Evolutionary conservation across 306 rosid genomes (phyloP).

Genomic region (Cucurbita pepo): DNA sequence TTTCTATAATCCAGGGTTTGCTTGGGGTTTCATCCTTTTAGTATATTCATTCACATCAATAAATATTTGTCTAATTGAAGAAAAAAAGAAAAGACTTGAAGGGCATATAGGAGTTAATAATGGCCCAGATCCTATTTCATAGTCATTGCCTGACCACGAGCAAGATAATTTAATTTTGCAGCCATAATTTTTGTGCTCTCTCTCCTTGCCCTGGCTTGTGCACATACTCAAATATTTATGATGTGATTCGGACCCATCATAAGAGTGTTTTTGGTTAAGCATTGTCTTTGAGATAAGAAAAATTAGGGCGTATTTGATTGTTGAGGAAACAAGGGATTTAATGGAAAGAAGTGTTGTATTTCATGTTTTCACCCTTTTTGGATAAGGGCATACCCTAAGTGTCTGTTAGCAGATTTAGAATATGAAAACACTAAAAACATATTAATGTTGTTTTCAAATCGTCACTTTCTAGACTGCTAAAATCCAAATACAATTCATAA

Average conservation of each 20-base stretch:
- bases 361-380: background rate
- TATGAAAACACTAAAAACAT: too few relatives aligned
- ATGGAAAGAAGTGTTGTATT: background rate
- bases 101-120: background rate
- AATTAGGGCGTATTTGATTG: background rate
- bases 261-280: background rate
- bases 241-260: background rate
- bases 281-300: background rate
- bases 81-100: background rate
- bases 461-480: background rate
- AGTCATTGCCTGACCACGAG: background rate
- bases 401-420: background rate
- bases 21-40: background rate
- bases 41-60: background rate
- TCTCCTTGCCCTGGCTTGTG: background rate
- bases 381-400: background rate
- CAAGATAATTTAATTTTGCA: background rate
- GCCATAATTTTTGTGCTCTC: background rate
- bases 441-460: background rate
- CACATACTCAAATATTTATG: background rate
- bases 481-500: background rate
- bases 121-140: background rate
- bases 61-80: too few relatives aligned
- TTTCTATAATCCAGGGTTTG: background rate
- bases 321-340: background rate